Conservation (phyloP, 768 basidiomycete species). For the Cyclocybe aegerita region DNA sequence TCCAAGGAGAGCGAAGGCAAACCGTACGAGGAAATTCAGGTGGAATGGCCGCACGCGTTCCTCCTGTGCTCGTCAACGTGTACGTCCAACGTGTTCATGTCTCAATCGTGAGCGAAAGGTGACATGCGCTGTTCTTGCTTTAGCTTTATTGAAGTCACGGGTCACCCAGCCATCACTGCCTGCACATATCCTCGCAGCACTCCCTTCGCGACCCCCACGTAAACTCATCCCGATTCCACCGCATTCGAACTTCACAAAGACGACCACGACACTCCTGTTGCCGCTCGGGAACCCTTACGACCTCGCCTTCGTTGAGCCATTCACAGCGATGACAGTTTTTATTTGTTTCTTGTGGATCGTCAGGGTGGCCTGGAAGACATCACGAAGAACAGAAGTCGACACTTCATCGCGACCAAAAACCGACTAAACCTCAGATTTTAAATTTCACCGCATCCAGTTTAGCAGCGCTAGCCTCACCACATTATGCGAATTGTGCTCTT, state of each 20-base stretch:
- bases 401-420: constrained; percentile 3
- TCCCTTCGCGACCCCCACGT: constrained; percentile 8
- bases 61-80: constrained; percentile 32
- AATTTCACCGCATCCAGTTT: too few relatives aligned
- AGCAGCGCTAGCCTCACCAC: too few relatives aligned
- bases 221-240: constrained; percentile 20
- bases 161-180: not conserved
- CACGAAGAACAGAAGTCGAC: constrained; percentile 5
- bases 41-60: constrained; percentile 39
- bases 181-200: constrained; percentile 8
- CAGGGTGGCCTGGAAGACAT: constrained; percentile 22
- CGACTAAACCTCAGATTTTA: not conserved
- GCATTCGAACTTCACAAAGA: constrained; percentile 5
- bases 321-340: constrained; percentile 39
- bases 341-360: constrained; percentile 37
- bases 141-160: too few relatives aligned
- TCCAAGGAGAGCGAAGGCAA: constrained; percentile 4
- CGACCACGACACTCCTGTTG: constrained; percentile 25
- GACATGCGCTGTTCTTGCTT: too few relatives aligned
- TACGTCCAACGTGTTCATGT: constrained; percentile 11
- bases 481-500: too few relatives aligned
- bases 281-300: constrained; percentile 38
- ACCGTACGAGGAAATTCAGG: constrained; percentile 24
- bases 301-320: constrained; percentile 38
- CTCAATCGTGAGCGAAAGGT: too few relatives aligned